These are phyloP conservation scores for Durusdinium trenchii DNA, from an alignment of 73 alveolate species.

Conservation along the genomic window DNA sequence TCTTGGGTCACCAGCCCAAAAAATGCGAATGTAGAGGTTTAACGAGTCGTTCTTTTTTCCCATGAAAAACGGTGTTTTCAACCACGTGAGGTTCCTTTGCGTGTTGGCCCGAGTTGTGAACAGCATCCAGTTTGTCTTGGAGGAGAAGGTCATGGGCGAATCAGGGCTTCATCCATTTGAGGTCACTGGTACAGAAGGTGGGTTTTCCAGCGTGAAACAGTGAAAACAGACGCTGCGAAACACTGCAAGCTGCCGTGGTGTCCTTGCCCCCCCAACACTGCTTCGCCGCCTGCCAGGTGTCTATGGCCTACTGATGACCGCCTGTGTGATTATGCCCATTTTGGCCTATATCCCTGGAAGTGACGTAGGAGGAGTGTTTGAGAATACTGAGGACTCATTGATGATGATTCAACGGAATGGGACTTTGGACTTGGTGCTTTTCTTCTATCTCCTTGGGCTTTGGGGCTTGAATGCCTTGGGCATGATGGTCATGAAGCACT, in stretches of 20 bases:
- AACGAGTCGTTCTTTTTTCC: too few species aligned
- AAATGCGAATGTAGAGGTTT: background rate
- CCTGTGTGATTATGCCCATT: constrained; percentile 71
- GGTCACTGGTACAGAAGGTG: constrained; percentile 68
- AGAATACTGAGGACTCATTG: constrained; percentile 68
- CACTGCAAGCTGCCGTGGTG: too few species aligned
- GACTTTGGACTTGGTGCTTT: constrained; percentile 53
- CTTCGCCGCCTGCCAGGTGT: too few species aligned
- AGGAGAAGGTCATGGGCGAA: constrained; percentile 91
- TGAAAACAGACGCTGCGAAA: too few species aligned
- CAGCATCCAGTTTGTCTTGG: constrained; percentile 88
- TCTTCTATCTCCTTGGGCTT: constrained; percentile 78
- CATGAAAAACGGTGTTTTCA: too few species aligned
- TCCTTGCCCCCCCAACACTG: too few species aligned
- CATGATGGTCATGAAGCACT: constrained; percentile 91
- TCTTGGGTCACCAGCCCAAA: background rate
- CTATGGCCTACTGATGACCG: constrained; percentile 41
- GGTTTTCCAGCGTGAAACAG: too few species aligned
- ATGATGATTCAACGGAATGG: constrained; percentile 54
- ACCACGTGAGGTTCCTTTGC: too few species aligned
- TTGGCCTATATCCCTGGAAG: constrained; percentile 66
- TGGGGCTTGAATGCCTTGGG: constrained; percentile 90
- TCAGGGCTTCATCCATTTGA: constrained; percentile 83
- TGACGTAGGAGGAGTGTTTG: constrained; percentile 82
- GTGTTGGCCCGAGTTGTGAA: constrained; percentile 70